Evolutionary conservation across 306 rosid genomes (phyloP), one percentile per base, ranked within the genome.

Genomic region (Cicer chorassanicum): DNA sequence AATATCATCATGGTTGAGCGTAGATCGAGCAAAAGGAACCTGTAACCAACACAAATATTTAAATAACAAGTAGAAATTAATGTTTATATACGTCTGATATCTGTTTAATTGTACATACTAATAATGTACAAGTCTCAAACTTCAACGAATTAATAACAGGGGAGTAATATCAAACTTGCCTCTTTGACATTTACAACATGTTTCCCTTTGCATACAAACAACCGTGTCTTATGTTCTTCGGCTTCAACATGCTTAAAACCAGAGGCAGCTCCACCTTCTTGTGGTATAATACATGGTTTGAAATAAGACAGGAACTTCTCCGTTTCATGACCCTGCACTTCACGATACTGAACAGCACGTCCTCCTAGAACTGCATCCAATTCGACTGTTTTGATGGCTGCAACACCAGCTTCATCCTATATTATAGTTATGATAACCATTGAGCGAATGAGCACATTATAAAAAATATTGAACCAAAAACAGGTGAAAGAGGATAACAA

Each of bases 351-450:
- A 77, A 95, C 97, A 60, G 99, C 99, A 57, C 98, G 98, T 65
- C 98, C 99, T 77, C 99, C 99, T 62, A 95, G 93, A 77, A 93
- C 84, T 81, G 99, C 98, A 88, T 95, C 98, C 77, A 95, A 82
- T 83, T 95, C 99, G 65, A 95, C 89, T 40, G 99, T 90, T 84
- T 95, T 95, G 84, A 95, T 84, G 70, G 99, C 99, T 76, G 98
- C 98, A 16, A 88, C 49, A 39, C 99, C 99, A 54, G 98, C 93
- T 90, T 95, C 99, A 75, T 95, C 99, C 99, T 95, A 84, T 75
- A 84, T 68, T 59, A 81, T 48, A 24, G 70, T 77, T 70, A 41
- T 65, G 54, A 73, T 78, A 13, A 57, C 72, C 57, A 72, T 70
- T 49, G 63, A 72, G 64, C 9, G 65, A 50, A 55, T 43, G 39